Base-by-base conservation (phyloP, 768 basidiomycete species). In the Thelephora ganbajun region DNA sequence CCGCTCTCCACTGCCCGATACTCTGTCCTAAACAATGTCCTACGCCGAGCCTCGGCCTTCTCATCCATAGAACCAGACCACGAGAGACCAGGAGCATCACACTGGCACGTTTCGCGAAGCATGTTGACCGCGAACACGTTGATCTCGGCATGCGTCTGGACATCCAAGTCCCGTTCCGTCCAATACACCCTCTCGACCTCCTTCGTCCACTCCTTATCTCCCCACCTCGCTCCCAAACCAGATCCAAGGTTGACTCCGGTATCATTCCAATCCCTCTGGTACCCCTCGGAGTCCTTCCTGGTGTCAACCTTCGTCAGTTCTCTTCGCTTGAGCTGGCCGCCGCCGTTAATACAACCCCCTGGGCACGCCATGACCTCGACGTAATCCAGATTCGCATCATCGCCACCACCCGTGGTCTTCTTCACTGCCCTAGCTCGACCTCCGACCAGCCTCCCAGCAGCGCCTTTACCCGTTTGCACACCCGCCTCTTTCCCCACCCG, bases 301-400 rank as follows among this genome's bases (percentile, higher is more conserved):
- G 48, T 37, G 12, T 45, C 6, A 33, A 42, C 34, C 34, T 43
- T 22, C 23, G 44, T 55, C n/a, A 48, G 47, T 35, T 59, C 58
- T 9, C 39, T 41, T 41, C 18, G 39, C 37, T 59, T 60, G 22
- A 83, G 62, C 68, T 98, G 96, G 5, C 96, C 96, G 18, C 94
- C 96, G 6, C 96, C 96, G 60, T 97, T 97, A 36, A 96, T 89
- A 62, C 96, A 98, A 14, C 96, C 96, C 0, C 84, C 81, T 0
- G 96, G 96, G 67, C 96, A 99, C 33, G 96, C 96, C 96, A 99
- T 98, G 52, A 99, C 91, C 59, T 96, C 92, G 35, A 94, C 81
- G 62, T 91, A 96, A 66, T 94, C 90, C 60, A 89, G 89, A 45
- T 62, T 65, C 46, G 72, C 70, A 35, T 69, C 61, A 57, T 64